Percentiles rank a stretch among this genome's conserved stretches.
phyloP scores from a whole-genome alignment of 345 rosid genomes.

The Hibiscus tridactylites region DNA sequence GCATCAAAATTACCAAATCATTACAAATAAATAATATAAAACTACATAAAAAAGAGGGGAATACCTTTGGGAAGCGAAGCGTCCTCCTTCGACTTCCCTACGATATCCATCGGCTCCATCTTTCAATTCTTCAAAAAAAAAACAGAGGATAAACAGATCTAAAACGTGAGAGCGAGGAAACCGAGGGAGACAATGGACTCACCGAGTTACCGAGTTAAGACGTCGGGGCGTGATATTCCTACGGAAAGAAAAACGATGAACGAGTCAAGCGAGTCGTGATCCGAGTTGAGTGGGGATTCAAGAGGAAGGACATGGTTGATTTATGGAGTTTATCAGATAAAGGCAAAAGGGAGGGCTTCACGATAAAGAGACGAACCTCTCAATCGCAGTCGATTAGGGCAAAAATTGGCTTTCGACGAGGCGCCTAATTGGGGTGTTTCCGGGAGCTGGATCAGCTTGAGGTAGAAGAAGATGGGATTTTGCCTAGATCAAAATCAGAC shows the following conservation, averaged over 20 bases:
- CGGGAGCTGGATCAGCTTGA: too few relatives aligned
- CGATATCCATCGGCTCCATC: slow-evolving; percentile 99
- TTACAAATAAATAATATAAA: background rate
- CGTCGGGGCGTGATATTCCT: background rate
- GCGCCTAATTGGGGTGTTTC: too few relatives aligned
- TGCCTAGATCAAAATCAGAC: too few relatives aligned
- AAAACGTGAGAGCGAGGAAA: background rate
- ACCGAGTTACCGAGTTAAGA: slow-evolving; percentile 22
- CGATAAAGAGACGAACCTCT: slow-evolving; percentile 18
- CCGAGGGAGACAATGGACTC: slow-evolving; percentile 1
- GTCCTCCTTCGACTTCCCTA: slow-evolving; percentile 97
- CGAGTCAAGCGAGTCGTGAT: slow-evolving; percentile 23
- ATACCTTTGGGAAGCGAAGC: slow-evolving; percentile 98
- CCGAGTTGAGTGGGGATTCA: slow-evolving; percentile 19
- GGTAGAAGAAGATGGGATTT: too few relatives aligned
- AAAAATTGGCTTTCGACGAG: too few relatives aligned
- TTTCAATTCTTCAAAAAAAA: slow-evolving; percentile 24
- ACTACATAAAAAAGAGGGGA: background rate
- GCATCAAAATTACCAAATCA: background rate
- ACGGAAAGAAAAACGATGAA: slow-evolving; percentile 4
- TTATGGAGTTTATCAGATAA: slow-evolving; percentile 33
- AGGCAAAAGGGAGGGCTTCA: slow-evolving; percentile 10
- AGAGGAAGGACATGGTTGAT: slow-evolving; percentile 28
- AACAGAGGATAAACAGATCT: slow-evolving; percentile 13
- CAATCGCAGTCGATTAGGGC: slow-evolving; percentile 35